These are phyloP conservation scores for Penicillium paradoxum DNA, from an alignment of 495 filamentous ascomycete species.

Conservation along the genomic window DNA sequence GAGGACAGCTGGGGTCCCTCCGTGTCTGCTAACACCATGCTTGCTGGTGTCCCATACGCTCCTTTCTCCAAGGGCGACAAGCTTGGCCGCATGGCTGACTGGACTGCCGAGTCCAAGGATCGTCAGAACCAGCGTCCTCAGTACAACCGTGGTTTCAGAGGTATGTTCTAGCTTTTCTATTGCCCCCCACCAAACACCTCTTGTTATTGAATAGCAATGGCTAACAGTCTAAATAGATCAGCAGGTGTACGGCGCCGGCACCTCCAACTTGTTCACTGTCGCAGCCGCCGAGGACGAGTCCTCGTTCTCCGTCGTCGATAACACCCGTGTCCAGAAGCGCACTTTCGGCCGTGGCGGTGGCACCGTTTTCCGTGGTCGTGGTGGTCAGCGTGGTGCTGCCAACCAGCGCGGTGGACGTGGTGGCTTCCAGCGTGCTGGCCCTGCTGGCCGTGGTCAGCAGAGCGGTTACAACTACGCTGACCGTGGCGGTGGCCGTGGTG, in stretches of 20 bases:
- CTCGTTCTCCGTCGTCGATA: slow-evolving; percentile 96
- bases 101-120: slow-evolving; percentile 92
- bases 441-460: slow-evolving; percentile 57
- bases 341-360: slow-evolving; percentile 81
- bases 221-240: slow-evolving; percentile 59
- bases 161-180: slow-evolving; percentile 42
- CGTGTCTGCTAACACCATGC: slow-evolving; percentile 71
- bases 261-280: slow-evolving; percentile 79
- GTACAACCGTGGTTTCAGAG: slow-evolving; percentile 89
- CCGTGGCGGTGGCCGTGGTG: slow-evolving; percentile 44
- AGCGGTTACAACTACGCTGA: slow-evolving; percentile 59
- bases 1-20: slow-evolving; percentile 83
- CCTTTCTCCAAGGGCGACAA: slow-evolving; percentile 99
- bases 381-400: slow-evolving; percentile 51
- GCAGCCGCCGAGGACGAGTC: slow-evolving; percentile 93
- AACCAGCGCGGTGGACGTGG: slow-evolving; percentile 49
- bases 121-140: slow-evolving; percentile 72
- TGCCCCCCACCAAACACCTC: slow-evolving; percentile 2
- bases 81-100: slow-evolving; percentile 97
- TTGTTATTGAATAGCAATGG: neutral
- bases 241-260: slow-evolving; percentile 91
- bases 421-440: slow-evolving; percentile 62
- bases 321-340: slow-evolving; percentile 80
- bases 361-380: slow-evolving; percentile 84
- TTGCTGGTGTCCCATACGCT: slow-evolving; percentile 92